Evolutionary conservation across 2,329 filamentous ascomycete genomes (phyloP).

Genomic region (Pseudogymnoascus sp.): DNA sequence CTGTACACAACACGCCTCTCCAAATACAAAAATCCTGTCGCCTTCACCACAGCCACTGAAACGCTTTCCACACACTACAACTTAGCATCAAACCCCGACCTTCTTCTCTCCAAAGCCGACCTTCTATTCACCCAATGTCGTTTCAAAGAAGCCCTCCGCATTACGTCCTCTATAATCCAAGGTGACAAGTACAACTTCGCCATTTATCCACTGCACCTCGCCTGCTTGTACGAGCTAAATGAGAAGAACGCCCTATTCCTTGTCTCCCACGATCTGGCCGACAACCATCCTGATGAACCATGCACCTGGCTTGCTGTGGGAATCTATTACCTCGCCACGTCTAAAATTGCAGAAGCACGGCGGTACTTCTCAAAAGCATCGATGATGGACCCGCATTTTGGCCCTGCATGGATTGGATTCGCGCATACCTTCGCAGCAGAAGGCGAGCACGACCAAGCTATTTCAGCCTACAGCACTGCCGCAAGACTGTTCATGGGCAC

Average conservation of each 20-base stretch:
- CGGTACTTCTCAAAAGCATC: constrained; percentile 96
- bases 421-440: constrained; percentile 97
- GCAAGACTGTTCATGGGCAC: constrained; percentile 94
- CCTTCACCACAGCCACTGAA: constrained; percentile 80
- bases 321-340: constrained; percentile 86
- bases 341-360: constrained; percentile 85
- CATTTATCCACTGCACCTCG: constrained; percentile 84
- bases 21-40: constrained; percentile 83
- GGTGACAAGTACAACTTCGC: constrained; percentile 84
- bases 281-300: constrained; percentile 84
- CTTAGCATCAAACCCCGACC: constrained; percentile 77
- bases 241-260: constrained; percentile 87
- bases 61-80: constrained; percentile 91
- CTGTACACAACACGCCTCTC: constrained; percentile 93
- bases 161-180: constrained; percentile 77
- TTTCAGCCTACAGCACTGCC: constrained; percentile 93
- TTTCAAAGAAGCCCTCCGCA: constrained; percentile 76
- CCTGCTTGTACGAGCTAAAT: constrained; percentile 80
- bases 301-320: constrained; percentile 92
- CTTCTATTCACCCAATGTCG: constrained; percentile 91
- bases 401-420: constrained; percentile 97
- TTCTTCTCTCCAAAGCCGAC: constrained; percentile 83
- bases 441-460: constrained; percentile 96
- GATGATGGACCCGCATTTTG: constrained; percentile 96
- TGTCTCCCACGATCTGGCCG: constrained; percentile 84